Evolutionary conservation across 2,329 filamentous ascomycete genomes (phyloP).

Genomic region (Apiospora saccharicola): DNA sequence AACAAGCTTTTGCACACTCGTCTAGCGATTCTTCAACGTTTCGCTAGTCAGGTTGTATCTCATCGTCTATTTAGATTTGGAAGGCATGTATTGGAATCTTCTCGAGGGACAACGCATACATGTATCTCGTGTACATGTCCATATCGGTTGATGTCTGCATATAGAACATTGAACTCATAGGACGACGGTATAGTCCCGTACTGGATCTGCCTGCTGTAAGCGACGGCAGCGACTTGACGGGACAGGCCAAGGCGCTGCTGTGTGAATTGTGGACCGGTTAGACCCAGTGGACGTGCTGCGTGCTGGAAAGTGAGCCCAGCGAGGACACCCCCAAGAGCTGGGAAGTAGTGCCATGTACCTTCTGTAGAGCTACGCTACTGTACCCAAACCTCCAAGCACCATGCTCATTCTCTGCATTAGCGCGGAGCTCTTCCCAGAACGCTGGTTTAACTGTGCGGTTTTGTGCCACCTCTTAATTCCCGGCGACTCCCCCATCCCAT

Average conservation of each 20-base stretch:
- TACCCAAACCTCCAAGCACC: slow-evolving; percentile 7
- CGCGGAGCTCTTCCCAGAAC: slow-evolving; percentile 11
- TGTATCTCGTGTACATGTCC: background rate
- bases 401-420: slow-evolving; percentile 21
- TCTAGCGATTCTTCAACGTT: slow-evolving; percentile 19
- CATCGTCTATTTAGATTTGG: background rate
- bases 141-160: background rate
- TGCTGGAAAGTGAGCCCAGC: background rate
- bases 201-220: slow-evolving; percentile 5
- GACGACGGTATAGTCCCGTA: background rate
- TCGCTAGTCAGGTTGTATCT: background rate
- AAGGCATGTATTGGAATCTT: background rate
- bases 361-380: background rate
- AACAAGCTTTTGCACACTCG: slow-evolving; percentile 3
- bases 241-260: background rate
- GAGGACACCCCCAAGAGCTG: background rate
- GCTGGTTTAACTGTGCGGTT: slow-evolving; percentile 6
- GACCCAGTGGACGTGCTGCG: background rate
- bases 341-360: background rate
- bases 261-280: background rate
- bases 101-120: background rate
- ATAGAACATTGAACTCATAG: background rate
- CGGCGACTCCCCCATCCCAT: slow-evolving; percentile 19
- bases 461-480: slow-evolving; percentile 21
- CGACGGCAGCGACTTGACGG: background rate